Evolutionary conservation across 306 rosid species (phyloP).

Genomic region (Trifolium dubium): DNA sequence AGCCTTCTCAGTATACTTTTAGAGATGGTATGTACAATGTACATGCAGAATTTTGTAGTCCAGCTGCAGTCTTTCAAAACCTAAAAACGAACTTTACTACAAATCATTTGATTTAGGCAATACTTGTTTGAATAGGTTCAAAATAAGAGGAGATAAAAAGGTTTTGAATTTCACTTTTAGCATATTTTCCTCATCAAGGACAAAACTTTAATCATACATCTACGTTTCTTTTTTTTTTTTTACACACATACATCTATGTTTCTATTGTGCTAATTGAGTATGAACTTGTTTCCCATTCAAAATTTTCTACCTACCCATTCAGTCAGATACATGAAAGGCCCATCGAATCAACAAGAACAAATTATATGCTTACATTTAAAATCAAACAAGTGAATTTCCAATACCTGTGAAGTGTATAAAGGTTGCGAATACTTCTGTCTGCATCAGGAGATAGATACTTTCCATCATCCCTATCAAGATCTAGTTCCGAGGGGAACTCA

Average conservation of each 20-base stretch:
- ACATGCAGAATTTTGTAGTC: too few relatives aligned
- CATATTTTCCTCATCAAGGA: not conserved
- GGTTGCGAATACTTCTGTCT: conserved; percentile 89
- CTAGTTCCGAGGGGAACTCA: conserved; percentile 92
- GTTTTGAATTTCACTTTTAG: not conserved
- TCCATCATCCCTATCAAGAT: conserved; percentile 91
- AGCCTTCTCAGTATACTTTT: too few relatives aligned
- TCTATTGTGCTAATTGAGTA: not conserved
- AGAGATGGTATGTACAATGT: too few relatives aligned
- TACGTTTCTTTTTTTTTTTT: not conserved
- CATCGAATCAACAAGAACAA: conserved; percentile 11
- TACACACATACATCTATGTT: not conserved
- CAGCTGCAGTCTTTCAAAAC: not conserved
- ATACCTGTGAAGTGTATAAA: conserved; percentile 91
- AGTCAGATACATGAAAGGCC: conserved; percentile 5
- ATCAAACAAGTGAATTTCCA: conserved; percentile 20
- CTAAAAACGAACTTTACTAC: not conserved
- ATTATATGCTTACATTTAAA: not conserved
- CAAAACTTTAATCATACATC: not conserved
- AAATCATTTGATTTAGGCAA: not conserved
- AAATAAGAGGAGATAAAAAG: not conserved
- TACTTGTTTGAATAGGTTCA: not conserved
- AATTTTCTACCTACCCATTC: not conserved
- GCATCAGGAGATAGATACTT: conserved; percentile 92
- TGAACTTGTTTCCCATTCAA: not conserved